A percentile compares a stretch with the other conserved stretches of the same genome.
phyloP scores from a whole-genome alignment of 176 grass and related monocot species.

The Neostapfia colusana region DNA sequence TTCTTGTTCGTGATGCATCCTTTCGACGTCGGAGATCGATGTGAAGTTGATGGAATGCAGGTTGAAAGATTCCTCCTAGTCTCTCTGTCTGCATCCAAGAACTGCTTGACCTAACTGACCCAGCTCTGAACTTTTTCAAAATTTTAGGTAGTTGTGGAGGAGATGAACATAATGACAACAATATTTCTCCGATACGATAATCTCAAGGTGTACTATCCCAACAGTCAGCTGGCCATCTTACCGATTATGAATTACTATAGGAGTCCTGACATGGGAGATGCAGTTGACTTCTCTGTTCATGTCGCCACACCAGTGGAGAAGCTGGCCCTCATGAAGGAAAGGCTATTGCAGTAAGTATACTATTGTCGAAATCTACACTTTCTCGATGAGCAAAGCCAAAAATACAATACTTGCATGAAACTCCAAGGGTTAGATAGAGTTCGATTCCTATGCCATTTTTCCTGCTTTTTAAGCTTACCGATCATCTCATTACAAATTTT shows the following conservation, averaged over 20 bases:
- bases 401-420: too few relatives aligned
- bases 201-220: conserved; percentile 83
- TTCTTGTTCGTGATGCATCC: conserved; percentile 95
- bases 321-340: conserved; percentile 84
- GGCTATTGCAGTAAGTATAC: conserved; percentile 59
- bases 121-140: conserved; percentile 7
- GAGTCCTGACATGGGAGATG: conserved; percentile 95
- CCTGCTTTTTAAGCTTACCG: neutral
- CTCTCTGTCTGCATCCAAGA: neutral
- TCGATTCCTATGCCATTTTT: neutral
- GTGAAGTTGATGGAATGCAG: conserved; percentile 82
- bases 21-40: conserved; percentile 91
- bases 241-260: conserved; percentile 87
- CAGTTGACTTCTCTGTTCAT: conserved; percentile 71
- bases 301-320: conserved; percentile 80
- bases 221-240: conserved; percentile 64
- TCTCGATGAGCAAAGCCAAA: too few relatives aligned
- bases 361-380: neutral
- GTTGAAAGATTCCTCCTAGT: conserved; percentile 17
- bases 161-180: conserved; percentile 97
- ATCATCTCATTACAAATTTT: neutral
- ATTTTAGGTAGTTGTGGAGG: conserved; percentile 83
- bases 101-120: neutral
- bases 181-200: conserved; percentile 94
- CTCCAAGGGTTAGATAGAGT: neutral